These are phyloP conservation scores for Penicillium pancosmium DNA, from an alignment of 495 filamentous ascomycete species.

Conservation along the genomic window DNA sequence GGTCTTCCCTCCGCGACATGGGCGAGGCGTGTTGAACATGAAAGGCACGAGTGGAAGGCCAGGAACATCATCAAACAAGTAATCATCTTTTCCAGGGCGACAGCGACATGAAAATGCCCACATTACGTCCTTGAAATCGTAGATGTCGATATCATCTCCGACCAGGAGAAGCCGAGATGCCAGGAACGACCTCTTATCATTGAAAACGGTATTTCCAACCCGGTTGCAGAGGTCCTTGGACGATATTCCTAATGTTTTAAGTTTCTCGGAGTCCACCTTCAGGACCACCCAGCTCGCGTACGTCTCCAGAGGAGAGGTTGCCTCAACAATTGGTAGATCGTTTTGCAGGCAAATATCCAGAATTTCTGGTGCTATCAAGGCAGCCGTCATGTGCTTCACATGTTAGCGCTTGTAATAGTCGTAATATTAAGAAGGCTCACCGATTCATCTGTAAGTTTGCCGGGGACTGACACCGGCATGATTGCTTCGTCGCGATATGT, in stretches of 20 bases:
- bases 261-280: constrained; percentile 23
- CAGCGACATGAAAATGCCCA: constrained; percentile 37
- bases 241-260: constrained; percentile 21
- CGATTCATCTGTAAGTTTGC: constrained; percentile 33
- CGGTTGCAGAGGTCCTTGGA: constrained; percentile 21
- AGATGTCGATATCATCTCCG: constrained; percentile 36
- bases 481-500: constrained; percentile 38
- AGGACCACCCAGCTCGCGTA: constrained; percentile 32
- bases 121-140: too few species aligned
- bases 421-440: too few species aligned
- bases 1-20: constrained; percentile 9
- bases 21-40: constrained; percentile 19
- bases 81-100: constrained; percentile 27
- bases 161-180: constrained; percentile 27
- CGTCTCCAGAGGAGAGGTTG: constrained; percentile 28
- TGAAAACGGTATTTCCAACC: constrained; percentile 27
- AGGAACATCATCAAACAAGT: constrained; percentile 27
- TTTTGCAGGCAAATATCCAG: constrained; percentile 28
- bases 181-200: constrained; percentile 29
- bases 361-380: constrained; percentile 30
- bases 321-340: constrained; percentile 26
- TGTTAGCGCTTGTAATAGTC: too few species aligned
- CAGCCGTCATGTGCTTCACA: constrained; percentile 26
- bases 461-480: constrained; percentile 33
- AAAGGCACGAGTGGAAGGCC: constrained; percentile 35